A percentile compares a stretch with the other conserved stretches of the same genome.
Evolutionary conservation across 352 stramenopile species (phyloP).

Genomic region (Pythium folliculosum): DNA sequence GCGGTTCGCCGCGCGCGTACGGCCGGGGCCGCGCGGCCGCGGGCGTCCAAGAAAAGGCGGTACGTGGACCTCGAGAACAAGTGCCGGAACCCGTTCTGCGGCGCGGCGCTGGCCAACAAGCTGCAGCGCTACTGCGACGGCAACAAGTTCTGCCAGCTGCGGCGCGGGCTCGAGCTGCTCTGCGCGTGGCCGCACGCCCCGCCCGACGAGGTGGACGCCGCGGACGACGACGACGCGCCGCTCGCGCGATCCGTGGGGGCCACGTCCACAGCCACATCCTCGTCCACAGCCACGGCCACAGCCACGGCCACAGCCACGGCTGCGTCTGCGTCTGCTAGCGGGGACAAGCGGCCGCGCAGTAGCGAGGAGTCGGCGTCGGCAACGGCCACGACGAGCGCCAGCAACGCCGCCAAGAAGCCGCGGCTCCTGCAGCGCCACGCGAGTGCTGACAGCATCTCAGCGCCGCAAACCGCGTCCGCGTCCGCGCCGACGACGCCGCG

Average conservation of each 20-base stretch:
- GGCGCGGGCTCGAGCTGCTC: constrained; percentile 52
- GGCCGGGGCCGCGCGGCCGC: not conserved
- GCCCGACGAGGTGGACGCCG: not conserved
- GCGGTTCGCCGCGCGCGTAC: constrained; percentile 1
- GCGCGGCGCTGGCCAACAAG: constrained; percentile 39
- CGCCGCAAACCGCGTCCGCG: not conserved
- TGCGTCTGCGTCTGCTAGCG: constrained; percentile 13
- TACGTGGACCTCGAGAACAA: constrained; percentile 18
- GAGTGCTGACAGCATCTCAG: constrained; percentile 14
- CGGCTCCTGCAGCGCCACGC: constrained; percentile 16
- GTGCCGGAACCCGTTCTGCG: constrained; percentile 57
- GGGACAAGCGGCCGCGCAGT: constrained; percentile 29
- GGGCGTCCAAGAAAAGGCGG: constrained; percentile 16
- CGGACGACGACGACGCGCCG: constrained; percentile 11
- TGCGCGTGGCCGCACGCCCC: constrained; percentile 38
- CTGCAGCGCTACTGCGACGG: constrained; percentile 49
- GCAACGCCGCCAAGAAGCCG: constrained; percentile 16
- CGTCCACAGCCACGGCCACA: not conserved
- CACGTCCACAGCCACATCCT: not conserved
- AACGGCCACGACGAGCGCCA: not conserved
- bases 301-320: not conserved
- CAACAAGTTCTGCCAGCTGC: constrained; percentile 53
- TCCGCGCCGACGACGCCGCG: constrained; percentile 13
- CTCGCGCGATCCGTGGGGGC: not conserved
- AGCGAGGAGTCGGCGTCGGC: constrained; percentile 22